phyloP scores from a whole-genome alignment of 2,329 filamentous ascomycete species.

The Ophiostoma triangulosporum region DNA sequence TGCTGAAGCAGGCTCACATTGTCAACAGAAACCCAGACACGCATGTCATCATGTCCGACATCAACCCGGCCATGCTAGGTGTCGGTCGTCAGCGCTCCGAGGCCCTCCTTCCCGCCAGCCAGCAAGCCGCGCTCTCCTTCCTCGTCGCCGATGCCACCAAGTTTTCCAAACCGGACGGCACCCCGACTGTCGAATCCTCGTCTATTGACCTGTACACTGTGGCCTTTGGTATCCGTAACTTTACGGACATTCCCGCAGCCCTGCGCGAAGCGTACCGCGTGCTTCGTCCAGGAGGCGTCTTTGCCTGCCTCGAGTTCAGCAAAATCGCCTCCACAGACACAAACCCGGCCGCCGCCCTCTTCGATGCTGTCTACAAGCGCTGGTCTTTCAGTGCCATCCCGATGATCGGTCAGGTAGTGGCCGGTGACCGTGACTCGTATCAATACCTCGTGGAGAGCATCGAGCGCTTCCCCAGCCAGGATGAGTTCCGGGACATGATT shows the following conservation, averaged over 20 bases:
- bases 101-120: slow-evolving; percentile 36
- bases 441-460: slow-evolving; percentile 99
- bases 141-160: slow-evolving; percentile 83
- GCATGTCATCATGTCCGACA: slow-evolving; percentile 83
- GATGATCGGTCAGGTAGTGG: slow-evolving; percentile 86
- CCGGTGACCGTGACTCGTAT: slow-evolving; percentile 88
- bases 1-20: slow-evolving; percentile 74
- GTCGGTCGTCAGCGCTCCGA: slow-evolving; percentile 73
- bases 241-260: slow-evolving; percentile 78
- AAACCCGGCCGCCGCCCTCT: slow-evolving; percentile 48
- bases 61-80: slow-evolving; percentile 87
- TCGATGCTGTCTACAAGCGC: slow-evolving; percentile 80
- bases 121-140: slow-evolving; percentile 53
- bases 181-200: slow-evolving; percentile 44
- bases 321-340: slow-evolving; percentile 43
- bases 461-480: slow-evolving; percentile 78
- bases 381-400: slow-evolving; percentile 96
- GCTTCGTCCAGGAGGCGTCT: slow-evolving; percentile 86
- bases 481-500: slow-evolving; percentile 75
- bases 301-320: slow-evolving; percentile 92
- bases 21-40: slow-evolving; percentile 70
- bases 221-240: slow-evolving; percentile 94
- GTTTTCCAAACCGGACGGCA: slow-evolving; percentile 30
- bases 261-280: slow-evolving; percentile 75
- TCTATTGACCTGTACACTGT: slow-evolving; percentile 94